Evolutionary conservation across 2,329 filamentous ascomycete species (phyloP), one percentile per base, ranked within the genome.

Genomic region (Chaetomium globosum): DNA sequence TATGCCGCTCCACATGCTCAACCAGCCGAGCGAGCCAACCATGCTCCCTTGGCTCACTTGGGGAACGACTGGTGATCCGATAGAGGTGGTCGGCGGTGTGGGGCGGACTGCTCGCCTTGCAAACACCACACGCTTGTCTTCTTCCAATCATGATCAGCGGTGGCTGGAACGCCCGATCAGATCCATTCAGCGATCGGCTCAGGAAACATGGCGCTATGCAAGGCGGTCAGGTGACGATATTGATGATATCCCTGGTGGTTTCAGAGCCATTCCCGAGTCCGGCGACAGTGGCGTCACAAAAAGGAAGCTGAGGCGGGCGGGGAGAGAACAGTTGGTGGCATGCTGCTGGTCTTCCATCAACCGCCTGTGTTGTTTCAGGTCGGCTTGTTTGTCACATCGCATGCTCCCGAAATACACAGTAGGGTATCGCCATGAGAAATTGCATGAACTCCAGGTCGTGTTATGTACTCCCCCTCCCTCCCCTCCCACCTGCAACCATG

Each of bases 141-240:
- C 21, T 63, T 54, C 65, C 59, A 59, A 63, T 64, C 51, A 49
- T 9, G 39, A 59, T 56, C 56, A 48, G 28, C 49, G 31, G 8
- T 19, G 43, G 12, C 60, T 56, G 57, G 43, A 55, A 52, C 46
- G 31, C 48, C 56, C 56, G 62, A 65, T 57, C 64, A 59, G 64
- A 65, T 67, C 68, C 67, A 71, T 65, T 68, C 68, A 70, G 23
- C 48, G 62, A 63, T 30, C 43, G 65, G 52, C 61, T 66, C 59
- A 39, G 52, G 30, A 36, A 19, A 54, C 60, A 67, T 57, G 61
- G 68, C 58, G 56, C 62, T 62, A 71, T 73, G 71, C 70, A 71
- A 62, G 64, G 36, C 58, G 63, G 65, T 74, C 73, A 74, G 72
- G 69, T 73, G 72, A 73, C 60, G 67, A 57, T 59, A 67, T 60